Evolutionary conservation across 2,329 filamentous ascomycete species (phyloP), one percentile per base, ranked within the genome.

Genomic region (Monilinia laxa): DNA sequence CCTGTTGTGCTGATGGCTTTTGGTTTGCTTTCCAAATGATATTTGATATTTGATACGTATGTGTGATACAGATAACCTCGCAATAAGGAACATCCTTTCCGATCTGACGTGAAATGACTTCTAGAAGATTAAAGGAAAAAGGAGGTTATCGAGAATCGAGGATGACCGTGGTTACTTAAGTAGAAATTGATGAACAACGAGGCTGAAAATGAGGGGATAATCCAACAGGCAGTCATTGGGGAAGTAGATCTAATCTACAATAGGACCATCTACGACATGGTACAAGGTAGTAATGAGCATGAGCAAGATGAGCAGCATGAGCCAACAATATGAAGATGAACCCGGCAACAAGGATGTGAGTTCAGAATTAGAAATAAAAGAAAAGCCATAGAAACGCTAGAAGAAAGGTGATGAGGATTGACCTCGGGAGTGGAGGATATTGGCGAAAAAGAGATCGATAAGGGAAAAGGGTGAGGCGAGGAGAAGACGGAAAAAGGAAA

Each of bases 121-220:
- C 45, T 49, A 49, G 57, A 60, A 60, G 57, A 20, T 20, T 49
- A 38, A 45, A 49, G 49, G 42, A 20, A 35, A 49, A 38, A 38
- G 45, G 31, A 45, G 49, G 53, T 62, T 40, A 28, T 42, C 1
- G 16, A 42, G 38, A 28, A 53, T 40, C 20, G n/a, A 35, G 42
- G 62, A 49, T 35, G 49, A 23, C 53, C 62, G 47, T 64, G 62
- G 52, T 25, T 57, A 14, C 45, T 38, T 53, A 28, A 42, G 31
- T 40, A 28, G 31, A 16, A 28, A 40, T 20, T 20, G 20, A 35
- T 53, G 47, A 20, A 52, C 31, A 14, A 53, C 49, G 59, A 62
- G 59, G 59, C 59, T 62, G 59, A 53, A 53, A 31, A 62, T 40
- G 59, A 51, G 49, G 40, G 47, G 47, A 53, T 23, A 53, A n/a